Conservation (phyloP, 2,329 filamentous ascomycete species). For the Graphilbum fragrans region DNA sequence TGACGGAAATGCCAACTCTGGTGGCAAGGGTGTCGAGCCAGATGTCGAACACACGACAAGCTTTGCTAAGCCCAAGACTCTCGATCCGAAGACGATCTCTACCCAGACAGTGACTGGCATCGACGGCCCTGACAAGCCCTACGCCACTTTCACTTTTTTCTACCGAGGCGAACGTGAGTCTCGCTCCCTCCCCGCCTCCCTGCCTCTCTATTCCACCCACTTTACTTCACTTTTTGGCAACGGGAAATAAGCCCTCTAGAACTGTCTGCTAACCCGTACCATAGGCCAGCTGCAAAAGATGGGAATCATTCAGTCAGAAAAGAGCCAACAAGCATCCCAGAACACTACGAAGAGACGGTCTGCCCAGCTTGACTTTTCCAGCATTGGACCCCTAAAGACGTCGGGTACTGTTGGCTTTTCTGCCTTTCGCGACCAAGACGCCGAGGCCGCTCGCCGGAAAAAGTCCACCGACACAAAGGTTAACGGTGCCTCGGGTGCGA, state of each 20-base stretch:
- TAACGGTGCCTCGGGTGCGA: constrained; percentile 38
- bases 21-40: constrained; percentile 50
- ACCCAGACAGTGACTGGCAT: constrained; percentile 99
- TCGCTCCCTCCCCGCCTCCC: not conserved
- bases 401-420: constrained; percentile 85
- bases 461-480: constrained; percentile 49
- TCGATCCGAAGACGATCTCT: constrained; percentile 95
- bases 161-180: constrained; percentile 90
- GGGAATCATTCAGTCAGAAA: constrained; percentile 66
- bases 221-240: not conserved
- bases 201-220: not conserved
- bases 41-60: constrained; percentile 95
- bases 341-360: constrained; percentile 65
- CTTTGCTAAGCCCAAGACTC: constrained; percentile 89
- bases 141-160: constrained; percentile 94
- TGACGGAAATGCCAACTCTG: constrained; percentile 31
- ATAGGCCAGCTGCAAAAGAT: constrained; percentile 97
- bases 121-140: constrained; percentile 89
- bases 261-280: not conserved
- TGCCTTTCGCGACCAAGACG: constrained; percentile 64
- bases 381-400: constrained; percentile 70
- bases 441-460: constrained; percentile 41
- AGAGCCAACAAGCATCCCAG: constrained; percentile 49
- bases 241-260: constrained; percentile 10
- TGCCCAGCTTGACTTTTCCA: constrained; percentile 73